Base-by-base conservation (phyloP, 805 yeast species). In the Vanderwaltozyma verrucispora region DNA sequence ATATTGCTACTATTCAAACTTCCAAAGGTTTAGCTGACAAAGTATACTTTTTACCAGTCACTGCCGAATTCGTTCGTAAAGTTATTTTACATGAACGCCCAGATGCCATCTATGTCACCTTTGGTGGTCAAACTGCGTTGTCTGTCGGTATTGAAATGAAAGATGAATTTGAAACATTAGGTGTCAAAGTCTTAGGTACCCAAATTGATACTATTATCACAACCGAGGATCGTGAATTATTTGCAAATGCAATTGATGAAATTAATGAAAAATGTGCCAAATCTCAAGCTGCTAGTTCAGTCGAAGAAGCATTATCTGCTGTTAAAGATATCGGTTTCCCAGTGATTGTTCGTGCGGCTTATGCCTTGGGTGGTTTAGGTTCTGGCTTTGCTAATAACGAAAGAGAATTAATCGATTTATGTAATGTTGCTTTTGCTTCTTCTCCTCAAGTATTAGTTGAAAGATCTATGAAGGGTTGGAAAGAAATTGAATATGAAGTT, bases 391-490 rank as follows among this genome's bases (percentile, higher is more conserved):
- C 97, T 40, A 82, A 84, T 49, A 82, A 86, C 59, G 86, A 84
- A 56, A 63, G 72, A 46, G 88, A 89, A 67, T 74, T 89, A 54
- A 71, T 80, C 40, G 88, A 76, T 32, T 71, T 89, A 49, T 87
- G 96, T 69, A 75, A 77, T 56, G 79, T 82, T 59, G 96, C 97
- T 0, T 87, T 89, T 62, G 95, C 97, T 36, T 75, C 94, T 21
- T 81, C 95, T 40, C 96, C 98, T 11, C 98, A 89, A 68, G 94
- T 89, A 39, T 72, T 89, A 47, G 92, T 89, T 45, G 98, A 89
- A 70, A 77, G 79, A 60, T 86, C 96, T 33, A 84, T 89, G 95
- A 92, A 92, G 69, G 98, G 98, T 47, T 89, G 98, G 98, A 89
- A 89, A 64, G 98, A 89, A 68, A 83, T 89, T 53, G 98, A 89